A percentile compares a stretch with the other conserved stretches of the same genome.
These are phyloP conservation scores for Domatiomyces globalis DNA, from an alignment of 2,329 filamentous ascomycete genomes.

Conservation along the genomic window DNA sequence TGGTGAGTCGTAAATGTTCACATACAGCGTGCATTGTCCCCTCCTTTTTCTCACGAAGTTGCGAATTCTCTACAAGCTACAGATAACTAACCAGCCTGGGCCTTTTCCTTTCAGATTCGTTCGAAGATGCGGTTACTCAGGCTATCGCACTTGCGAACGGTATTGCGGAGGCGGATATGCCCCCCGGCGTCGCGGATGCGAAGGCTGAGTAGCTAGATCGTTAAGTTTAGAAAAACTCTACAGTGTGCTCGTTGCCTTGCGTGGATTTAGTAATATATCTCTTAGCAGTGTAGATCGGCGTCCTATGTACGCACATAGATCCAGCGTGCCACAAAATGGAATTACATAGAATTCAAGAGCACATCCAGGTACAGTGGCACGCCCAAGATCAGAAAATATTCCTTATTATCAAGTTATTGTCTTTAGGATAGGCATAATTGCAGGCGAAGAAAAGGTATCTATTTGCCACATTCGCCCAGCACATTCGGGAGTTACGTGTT, in stretches of 20 bases:
- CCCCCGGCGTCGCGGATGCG: not conserved
- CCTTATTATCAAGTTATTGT: not conserved
- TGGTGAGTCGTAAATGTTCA: constrained; percentile 35
- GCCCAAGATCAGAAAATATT: not conserved
- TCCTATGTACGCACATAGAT: too few species aligned
- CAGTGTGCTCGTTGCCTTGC: too few species aligned
- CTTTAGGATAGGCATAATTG: not conserved
- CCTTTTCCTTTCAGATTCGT: constrained; percentile 21
- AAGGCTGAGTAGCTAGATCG: not conserved
- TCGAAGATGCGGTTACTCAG: constrained; percentile 51
- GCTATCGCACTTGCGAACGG: constrained; percentile 44
- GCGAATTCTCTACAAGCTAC: not conserved
- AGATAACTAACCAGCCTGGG: not conserved
- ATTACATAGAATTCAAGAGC: too few species aligned
- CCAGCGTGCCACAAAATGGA: too few species aligned
- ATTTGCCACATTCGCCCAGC: not conserved
- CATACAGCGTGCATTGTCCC: not conserved
- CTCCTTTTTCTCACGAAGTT: not conserved
- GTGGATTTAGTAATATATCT: too few species aligned
- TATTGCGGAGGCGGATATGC: not conserved
- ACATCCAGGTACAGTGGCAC: not conserved
- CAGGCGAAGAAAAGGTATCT: not conserved
- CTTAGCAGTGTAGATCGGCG: too few species aligned
- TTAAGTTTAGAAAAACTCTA: constrained; percentile 18
- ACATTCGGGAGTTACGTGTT: not conserved